A percentile compares a stretch with the other conserved stretches of the same genome.
phyloP scores from a whole-genome alignment of 2,329 filamentous ascomycete genomes.

The Metarhizium guizhouense region DNA sequence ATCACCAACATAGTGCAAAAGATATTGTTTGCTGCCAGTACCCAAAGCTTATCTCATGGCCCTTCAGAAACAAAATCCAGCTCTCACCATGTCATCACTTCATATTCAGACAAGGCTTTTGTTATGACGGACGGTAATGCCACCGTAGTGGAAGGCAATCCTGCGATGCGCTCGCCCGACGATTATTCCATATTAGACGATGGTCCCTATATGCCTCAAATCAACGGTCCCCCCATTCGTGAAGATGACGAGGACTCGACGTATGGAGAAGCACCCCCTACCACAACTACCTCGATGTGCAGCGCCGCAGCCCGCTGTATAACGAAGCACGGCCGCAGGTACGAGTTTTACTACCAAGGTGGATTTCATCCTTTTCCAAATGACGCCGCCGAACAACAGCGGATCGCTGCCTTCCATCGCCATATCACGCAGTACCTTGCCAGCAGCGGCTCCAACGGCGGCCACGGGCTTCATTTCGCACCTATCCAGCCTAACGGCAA shows the following conservation, averaged over 20 bases:
- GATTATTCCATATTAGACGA: no score
- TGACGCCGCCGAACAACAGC: conserved; percentile 28
- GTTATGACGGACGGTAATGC: background rate
- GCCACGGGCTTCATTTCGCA: conserved; percentile 26
- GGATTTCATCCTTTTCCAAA: conserved; percentile 28
- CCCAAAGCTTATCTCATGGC: no score
- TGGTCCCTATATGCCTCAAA: background rate
- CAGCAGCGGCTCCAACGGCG: background rate
- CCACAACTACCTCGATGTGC: conserved; percentile 17
- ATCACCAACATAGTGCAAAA: background rate
- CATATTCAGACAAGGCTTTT: no score
- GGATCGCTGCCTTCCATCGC: conserved; percentile 29
- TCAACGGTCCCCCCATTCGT: background rate
- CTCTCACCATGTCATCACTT: background rate
- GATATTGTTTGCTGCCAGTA: no score
- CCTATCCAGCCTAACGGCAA: conserved; percentile 26
- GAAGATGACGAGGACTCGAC: conserved; percentile 9
- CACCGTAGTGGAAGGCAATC: background rate
- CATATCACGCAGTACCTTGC: conserved; percentile 20
- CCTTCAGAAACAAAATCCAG: background rate
- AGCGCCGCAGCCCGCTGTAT: conserved; percentile 25
- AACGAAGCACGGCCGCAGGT: conserved; percentile 31
- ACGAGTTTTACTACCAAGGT: conserved; percentile 26
- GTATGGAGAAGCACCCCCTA: conserved; percentile 7
- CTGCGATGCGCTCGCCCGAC: no score